Conservation (phyloP, 2,329 filamentous ascomycete genomes). For the Sporothrix humicola region DNA sequence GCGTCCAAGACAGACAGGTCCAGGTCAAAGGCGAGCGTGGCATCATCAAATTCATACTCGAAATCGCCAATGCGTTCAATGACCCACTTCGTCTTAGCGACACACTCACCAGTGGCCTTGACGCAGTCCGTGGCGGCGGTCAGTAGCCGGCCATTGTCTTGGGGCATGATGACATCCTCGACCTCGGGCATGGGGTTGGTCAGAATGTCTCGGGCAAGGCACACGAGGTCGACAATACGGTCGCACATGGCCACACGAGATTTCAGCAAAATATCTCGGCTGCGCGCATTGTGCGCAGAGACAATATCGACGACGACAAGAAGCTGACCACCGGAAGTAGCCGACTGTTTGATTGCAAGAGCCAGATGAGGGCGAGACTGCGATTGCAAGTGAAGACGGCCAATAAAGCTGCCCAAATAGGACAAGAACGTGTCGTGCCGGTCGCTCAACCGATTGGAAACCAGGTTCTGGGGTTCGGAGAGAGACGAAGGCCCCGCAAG, state of each 20-base stretch:
- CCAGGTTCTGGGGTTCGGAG: constrained; percentile 71
- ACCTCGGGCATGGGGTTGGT: constrained; percentile 69
- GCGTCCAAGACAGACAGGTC: constrained; percentile 61
- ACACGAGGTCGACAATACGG: constrained; percentile 78
- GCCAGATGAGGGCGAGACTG: constrained; percentile 84
- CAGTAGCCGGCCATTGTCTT: constrained; percentile 77
- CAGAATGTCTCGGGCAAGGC: constrained; percentile 80
- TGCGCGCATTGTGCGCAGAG: constrained; percentile 74
- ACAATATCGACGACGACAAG: constrained; percentile 82
- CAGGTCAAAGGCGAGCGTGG: constrained; percentile 57
- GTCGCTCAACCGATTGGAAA: constrained; percentile 79
- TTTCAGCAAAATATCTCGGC: constrained; percentile 68
- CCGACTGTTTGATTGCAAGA: constrained; percentile 80
- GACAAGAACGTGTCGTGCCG: constrained; percentile 90
- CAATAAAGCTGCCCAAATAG: constrained; percentile 90
- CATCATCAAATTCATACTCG: constrained; percentile 74
- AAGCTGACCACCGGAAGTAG: constrained; percentile 78
- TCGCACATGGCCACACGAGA: constrained; percentile 79
- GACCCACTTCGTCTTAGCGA: constrained; percentile 81
- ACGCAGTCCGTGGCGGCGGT: constrained; percentile 86
- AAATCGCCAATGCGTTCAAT: constrained; percentile 92
- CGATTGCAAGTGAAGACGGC: constrained; percentile 86
- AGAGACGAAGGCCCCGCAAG: constrained; percentile 70
- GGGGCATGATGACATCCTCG: constrained; percentile 79
- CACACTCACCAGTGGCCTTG: constrained; percentile 86